Conservation (phyloP, 1,284 basidiomycete species). For the Stereum hirsutum region DNA sequence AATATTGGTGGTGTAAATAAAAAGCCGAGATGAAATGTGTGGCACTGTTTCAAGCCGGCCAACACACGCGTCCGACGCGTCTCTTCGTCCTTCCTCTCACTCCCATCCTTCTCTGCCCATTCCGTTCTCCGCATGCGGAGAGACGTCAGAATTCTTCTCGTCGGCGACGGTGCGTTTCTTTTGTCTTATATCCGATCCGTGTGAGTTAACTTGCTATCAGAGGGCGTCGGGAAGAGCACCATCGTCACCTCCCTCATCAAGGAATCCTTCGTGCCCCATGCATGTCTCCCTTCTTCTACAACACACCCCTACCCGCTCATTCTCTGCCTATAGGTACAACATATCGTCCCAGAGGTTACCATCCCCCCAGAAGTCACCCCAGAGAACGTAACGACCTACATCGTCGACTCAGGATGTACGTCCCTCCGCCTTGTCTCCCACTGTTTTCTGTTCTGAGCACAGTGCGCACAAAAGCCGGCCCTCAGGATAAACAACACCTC, state of each 20-base stretch:
- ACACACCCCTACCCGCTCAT: background rate
- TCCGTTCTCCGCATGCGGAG: no score
- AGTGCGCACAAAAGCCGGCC: slow-evolving; percentile 41
- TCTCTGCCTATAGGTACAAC: slow-evolving; percentile 57
- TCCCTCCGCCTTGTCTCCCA: slow-evolving; percentile 10
- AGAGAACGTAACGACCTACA: slow-evolving; percentile 92
- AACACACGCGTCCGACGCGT: no score
- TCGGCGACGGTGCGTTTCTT: slow-evolving; percentile 73
- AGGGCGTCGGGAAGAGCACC: slow-evolving; percentile 91
- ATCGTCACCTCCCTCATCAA: slow-evolving; percentile 95
- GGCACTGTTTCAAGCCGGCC: no score
- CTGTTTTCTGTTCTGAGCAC: slow-evolving; percentile 2
- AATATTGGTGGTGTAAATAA: background rate
- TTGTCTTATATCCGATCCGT: slow-evolving; percentile 5
- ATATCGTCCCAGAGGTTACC: slow-evolving; percentile 90
- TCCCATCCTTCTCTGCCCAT: no score
- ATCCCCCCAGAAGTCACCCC: slow-evolving; percentile 94
- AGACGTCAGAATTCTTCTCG: slow-evolving; percentile 88
- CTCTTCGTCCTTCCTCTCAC: no score
- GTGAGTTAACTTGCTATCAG: slow-evolving; percentile 31
- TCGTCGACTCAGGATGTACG: slow-evolving; percentile 90
- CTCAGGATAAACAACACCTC: slow-evolving; percentile 79
- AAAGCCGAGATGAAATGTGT: no score
- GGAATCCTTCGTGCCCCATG: slow-evolving; percentile 85
- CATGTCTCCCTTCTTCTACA: slow-evolving; percentile 27